Percentiles rank a stretch among this genome's conserved stretches.
These are phyloP conservation scores for Rhizopus microsporus DNA, from an alignment of 371 early-diverging fungal genomes.

Conservation along the genomic window DNA sequence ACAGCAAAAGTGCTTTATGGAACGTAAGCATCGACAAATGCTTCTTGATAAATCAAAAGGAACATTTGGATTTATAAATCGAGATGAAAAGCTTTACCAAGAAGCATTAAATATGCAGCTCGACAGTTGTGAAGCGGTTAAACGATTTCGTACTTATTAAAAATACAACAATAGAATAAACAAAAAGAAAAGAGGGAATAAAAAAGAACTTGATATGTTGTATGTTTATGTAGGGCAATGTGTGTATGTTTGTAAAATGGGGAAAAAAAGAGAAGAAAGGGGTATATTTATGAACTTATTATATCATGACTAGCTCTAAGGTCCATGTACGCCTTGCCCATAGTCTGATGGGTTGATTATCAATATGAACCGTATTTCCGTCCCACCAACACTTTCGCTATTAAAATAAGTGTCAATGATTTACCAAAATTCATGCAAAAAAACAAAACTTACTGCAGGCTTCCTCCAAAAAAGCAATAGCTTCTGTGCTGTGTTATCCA, in stretches of 20 bases:
- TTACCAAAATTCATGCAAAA: background rate
- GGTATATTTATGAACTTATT: slow-evolving; percentile 12
- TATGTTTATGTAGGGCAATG: too few species aligned
- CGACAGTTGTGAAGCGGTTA: slow-evolving; percentile 41
- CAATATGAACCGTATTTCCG: slow-evolving; percentile 62
- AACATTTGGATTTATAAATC: slow-evolving; percentile 34
- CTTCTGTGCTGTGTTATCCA: slow-evolving; percentile 69
- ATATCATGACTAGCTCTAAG: slow-evolving; percentile 68
- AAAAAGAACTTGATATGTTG: slow-evolving; percentile 3
- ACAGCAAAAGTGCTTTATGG: slow-evolving; percentile 36
- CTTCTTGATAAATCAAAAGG: slow-evolving; percentile 39
- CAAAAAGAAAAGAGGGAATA: background rate
- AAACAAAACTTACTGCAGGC: slow-evolving; percentile 58
- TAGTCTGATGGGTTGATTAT: slow-evolving; percentile 56
- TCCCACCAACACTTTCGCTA: slow-evolving; percentile 86
- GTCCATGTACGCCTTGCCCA: slow-evolving; percentile 85
- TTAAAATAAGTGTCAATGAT: background rate
- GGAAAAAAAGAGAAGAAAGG: background rate
- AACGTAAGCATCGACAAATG: slow-evolving; percentile 32
- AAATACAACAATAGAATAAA: background rate
- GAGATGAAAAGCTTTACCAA: slow-evolving; percentile 41
- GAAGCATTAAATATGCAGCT: slow-evolving; percentile 38
- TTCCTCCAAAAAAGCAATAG: slow-evolving; percentile 77
- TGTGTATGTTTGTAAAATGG: background rate
- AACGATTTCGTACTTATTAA: slow-evolving; percentile 26